Base-by-base conservation (phyloP, 116 monocot species). In the Phalaenopsis hybrid region DNA sequence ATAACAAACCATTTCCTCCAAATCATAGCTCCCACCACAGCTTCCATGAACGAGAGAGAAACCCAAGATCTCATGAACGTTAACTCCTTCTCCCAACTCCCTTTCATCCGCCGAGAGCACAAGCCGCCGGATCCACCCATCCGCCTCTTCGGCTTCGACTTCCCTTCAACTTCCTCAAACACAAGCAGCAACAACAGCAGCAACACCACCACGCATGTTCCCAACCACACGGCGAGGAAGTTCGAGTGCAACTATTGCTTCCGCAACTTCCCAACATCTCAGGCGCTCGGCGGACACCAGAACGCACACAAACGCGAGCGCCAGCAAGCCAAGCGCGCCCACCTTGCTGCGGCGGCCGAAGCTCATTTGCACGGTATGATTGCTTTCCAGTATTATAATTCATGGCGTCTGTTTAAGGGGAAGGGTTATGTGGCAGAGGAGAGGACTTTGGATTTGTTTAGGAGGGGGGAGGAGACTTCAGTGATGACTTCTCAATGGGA, bases 221-320 rank as follows among this genome's bases (percentile, higher is more conserved):
- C 57, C 68, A 49, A 45, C 70, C n/a, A 57, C 33, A 5, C 75
- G 21, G 79, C 28, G 13, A 78, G 90, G 37, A 90, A 88, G 70
- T 90, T 90, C 70, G 88, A 90, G 87, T 90, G 90, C 85, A 85
- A 90, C 84, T 90, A 88, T 78, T 90, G 90, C 75, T 86, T 83
- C 80, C 81, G 90, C 46, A 81, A 88, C 84, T 90, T 90, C 82
- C 86, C 90, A 18, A 90, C 90, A 7, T 90, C 90, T 20, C 90
- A 90, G 46, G 90, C 90, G 16, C 88, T 90, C 16, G 90, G 90
- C 18, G 94, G 94, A 10, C 94, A 94, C 83, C 94, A 94, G 84
- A 94, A 94, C 80, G 89, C 89, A n/a, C 94, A 94, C 88, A 89
- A 89, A 79, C 63, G 84, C 12, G 94, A 94, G 85, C 86, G 94